Conservation (phyloP, 805 yeast species). For the Starmerella sp. region DNA sequence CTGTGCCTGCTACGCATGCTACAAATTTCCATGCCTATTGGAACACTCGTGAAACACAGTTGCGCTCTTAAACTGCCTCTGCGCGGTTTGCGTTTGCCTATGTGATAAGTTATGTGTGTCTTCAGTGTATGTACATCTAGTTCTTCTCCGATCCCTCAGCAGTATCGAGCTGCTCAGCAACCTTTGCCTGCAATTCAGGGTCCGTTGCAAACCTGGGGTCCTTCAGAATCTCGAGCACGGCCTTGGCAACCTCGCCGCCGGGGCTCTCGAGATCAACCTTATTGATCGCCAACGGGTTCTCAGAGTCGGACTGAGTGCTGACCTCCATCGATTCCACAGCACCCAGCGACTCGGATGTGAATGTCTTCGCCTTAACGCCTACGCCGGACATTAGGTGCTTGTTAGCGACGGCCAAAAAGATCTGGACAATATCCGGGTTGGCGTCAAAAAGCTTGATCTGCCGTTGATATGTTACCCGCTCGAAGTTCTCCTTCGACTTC, state of each 20-base stretch:
- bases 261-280: conserved; percentile 25
- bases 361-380: conserved; percentile 65
- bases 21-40: too few relatives aligned
- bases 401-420: conserved; percentile 65
- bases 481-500: conserved; percentile 86
- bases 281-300: conserved; percentile 22
- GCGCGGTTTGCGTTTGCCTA: not conserved
- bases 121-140: not conserved
- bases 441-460: conserved; percentile 70
- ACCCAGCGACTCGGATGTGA: conserved; percentile 41
- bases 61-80: not conserved
- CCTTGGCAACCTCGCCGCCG: conserved; percentile 44
- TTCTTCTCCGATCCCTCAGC: not conserved
- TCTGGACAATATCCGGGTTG: conserved; percentile 70
- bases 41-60: too few relatives aligned
- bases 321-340: conserved; percentile 26
- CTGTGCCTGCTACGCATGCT: too few relatives aligned
- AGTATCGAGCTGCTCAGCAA: conserved; percentile 10
- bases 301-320: conserved; percentile 17
- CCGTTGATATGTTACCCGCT: conserved; percentile 73
- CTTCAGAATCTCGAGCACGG: conserved; percentile 58
- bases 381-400: conserved; percentile 74
- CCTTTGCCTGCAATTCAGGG: conserved; percentile 3
- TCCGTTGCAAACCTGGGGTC: conserved; percentile 36
- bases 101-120: not conserved